phyloP scores from a whole-genome alignment of 768 basidiomycete species.

The Mycena rosella region DNA sequence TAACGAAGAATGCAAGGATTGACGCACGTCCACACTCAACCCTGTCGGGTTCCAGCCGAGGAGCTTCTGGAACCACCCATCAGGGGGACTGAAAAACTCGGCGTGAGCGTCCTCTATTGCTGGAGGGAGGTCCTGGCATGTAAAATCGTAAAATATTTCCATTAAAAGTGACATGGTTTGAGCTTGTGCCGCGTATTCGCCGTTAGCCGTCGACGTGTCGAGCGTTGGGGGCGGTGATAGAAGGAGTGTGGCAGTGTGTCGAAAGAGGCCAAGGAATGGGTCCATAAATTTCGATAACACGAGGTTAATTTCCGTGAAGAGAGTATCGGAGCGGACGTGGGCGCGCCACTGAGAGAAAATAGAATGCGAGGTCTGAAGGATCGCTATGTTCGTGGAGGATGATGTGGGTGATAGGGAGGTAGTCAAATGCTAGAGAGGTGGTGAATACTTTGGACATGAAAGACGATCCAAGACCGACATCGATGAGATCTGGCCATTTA shows the following conservation, averaged over 20 bases:
- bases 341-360: constrained; percentile 96
- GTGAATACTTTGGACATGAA: constrained; percentile 10
- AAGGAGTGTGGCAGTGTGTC: constrained; percentile 69
- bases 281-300: constrained; percentile 87
- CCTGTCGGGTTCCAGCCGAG: constrained; percentile 82
- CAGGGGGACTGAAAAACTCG: constrained; percentile 81
- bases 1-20: constrained; percentile 8
- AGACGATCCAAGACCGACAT: constrained; percentile 67
- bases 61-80: constrained; percentile 85
- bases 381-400: constrained; percentile 89
- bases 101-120: constrained; percentile 90
- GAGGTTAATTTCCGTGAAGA: constrained; percentile 93
- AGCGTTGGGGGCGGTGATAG: constrained; percentile 56
- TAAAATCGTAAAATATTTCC: constrained; percentile 94
- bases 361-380: constrained; percentile 94
- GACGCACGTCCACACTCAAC: constrained; percentile 78
- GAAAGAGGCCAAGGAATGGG: constrained; percentile 89
- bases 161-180: constrained; percentile 83
- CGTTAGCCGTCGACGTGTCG: constrained; percentile 47
- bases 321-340: constrained; percentile 86
- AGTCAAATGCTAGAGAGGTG: constrained; percentile 83
- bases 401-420: constrained; percentile 82
- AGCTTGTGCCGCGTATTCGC: constrained; percentile 67
- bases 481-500: constrained; percentile 90
- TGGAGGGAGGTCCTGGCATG: constrained; percentile 94